Conservation (phyloP, 176 grass and related monocot genomes). For the Eragrostis nindensis region DNA sequence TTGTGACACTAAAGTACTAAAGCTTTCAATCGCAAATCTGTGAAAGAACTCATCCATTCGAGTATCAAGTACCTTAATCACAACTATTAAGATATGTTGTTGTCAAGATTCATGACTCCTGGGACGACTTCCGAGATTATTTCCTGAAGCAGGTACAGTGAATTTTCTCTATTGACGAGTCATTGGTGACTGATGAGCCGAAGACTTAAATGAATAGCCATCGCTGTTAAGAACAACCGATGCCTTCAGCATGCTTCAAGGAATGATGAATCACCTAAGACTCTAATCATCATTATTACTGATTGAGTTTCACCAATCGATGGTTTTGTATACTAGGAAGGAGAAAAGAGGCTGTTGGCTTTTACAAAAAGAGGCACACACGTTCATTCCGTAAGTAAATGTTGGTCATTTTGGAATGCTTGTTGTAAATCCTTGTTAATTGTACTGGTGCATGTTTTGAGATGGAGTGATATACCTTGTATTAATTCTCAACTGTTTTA, state of each 20-base stretch:
- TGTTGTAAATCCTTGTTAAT: neutral
- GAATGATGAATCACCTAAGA: no score
- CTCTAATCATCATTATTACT: neutral
- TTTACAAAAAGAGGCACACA: constrained; percentile 83
- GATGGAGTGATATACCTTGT: neutral
- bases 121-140: constrained; percentile 79
- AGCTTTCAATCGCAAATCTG: neutral
- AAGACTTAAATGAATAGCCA: no score
- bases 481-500: neutral
- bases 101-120: constrained; percentile 91
- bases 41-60: neutral
- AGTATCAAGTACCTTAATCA: constrained; percentile 42
- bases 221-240: no score
- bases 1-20: neutral
- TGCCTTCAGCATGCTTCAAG: no score
- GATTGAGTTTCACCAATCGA: neutral
- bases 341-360: constrained; percentile 86
- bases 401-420: neutral
- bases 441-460: neutral
- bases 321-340: constrained; percentile 51
- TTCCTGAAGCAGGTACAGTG: constrained; percentile 71
- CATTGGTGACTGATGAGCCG: no score
- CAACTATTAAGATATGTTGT: constrained; percentile 70
- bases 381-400: constrained; percentile 80
- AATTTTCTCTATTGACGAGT: neutral